phyloP scores from a whole-genome alignment of 2,329 filamentous ascomycete genomes.

The Clonostachys solani region DNA sequence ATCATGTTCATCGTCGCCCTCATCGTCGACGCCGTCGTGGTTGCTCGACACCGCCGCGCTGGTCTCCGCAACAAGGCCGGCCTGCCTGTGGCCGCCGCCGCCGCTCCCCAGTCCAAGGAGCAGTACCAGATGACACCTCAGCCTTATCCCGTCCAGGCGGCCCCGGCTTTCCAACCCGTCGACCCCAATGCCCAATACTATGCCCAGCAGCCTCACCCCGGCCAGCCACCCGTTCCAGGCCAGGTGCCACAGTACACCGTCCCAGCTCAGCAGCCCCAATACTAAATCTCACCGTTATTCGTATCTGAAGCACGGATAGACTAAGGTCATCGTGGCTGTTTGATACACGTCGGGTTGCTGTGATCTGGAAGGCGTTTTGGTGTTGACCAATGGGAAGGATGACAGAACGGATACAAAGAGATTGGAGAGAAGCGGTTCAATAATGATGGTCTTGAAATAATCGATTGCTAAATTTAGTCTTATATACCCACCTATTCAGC shows the following conservation, averaged over 20 bases:
- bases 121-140: slow-evolving; percentile 4
- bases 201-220: slow-evolving; percentile 5
- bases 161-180: slow-evolving; percentile 1
- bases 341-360: too few species aligned
- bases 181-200: slow-evolving; percentile 4
- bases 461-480: too few species aligned
- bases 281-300: too few species aligned
- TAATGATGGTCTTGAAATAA: too few species aligned
- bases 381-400: too few species aligned
- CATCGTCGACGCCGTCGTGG: slow-evolving; percentile 30
- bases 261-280: neutral
- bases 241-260: slow-evolving; percentile 2
- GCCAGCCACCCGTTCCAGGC: neutral
- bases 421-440: too few species aligned
- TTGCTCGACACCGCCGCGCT: slow-evolving; percentile 36
- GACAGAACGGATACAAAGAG: too few species aligned
- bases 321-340: too few species aligned
- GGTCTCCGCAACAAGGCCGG: slow-evolving; percentile 31
- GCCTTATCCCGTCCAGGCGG: neutral
- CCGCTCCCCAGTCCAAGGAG: slow-evolving; percentile 2
- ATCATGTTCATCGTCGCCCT: slow-evolving; percentile 35
- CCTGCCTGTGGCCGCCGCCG: slow-evolving; percentile 1
- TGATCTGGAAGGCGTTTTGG: too few species aligned
- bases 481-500: too few species aligned
- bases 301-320: too few species aligned